Base-by-base conservation (phyloP, 2,329 filamentous ascomycete genomes). In the Cercospora brassicicola region DNA sequence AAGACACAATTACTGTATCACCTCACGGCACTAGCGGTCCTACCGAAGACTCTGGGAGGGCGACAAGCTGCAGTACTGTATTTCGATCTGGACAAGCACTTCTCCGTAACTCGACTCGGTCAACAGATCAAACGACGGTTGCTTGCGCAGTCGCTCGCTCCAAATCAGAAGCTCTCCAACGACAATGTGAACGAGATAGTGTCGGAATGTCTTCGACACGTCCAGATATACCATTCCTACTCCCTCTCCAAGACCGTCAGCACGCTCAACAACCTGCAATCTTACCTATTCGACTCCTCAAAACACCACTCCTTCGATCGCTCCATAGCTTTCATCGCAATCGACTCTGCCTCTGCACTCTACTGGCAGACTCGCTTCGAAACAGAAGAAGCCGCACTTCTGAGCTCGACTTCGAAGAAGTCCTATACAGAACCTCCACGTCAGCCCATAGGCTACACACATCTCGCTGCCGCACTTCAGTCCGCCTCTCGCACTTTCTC, bases 1-100 rank as follows among this genome's bases (percentile, higher is more conserved):
- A 89, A 88, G 77, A 86, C 87, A 0, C 84, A 86, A 39, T 75
- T 90, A 0, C 78, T 90, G 39, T 88, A 89, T 77, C 82, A 86
- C 67, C 77, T 89, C 48, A 81, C 82, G 30, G 82, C 84, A 2
- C 73, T 82, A 9, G 82, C 84, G 36, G 79, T 88, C 8, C 79
- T 90, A 0, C 86, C 87, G 0, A 67, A 72, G 4, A 70, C 75
- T 62, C 72, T 85, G 1, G 75, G 78, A 28, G 86, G 87, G 18
- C 82, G 82, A 60, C 78, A 80, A 31, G 79, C 82, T 9, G 79
- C 86, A 6, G 82, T 87, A 10, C 78, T 89, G 6, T 81, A 88
- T 71, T 77, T 89, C 55, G 87, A 90, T 74, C 82, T 83, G 0
- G 84, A 89, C 66, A 79, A 80, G 67, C 82, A 83, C 28, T 88